Percentiles rank a stretch among this genome's conserved stretches.
These are phyloP conservation scores for Biscogniauxia mediterranea DNA, from an alignment of 2,329 filamentous ascomycete genomes.

Conservation along the genomic window DNA sequence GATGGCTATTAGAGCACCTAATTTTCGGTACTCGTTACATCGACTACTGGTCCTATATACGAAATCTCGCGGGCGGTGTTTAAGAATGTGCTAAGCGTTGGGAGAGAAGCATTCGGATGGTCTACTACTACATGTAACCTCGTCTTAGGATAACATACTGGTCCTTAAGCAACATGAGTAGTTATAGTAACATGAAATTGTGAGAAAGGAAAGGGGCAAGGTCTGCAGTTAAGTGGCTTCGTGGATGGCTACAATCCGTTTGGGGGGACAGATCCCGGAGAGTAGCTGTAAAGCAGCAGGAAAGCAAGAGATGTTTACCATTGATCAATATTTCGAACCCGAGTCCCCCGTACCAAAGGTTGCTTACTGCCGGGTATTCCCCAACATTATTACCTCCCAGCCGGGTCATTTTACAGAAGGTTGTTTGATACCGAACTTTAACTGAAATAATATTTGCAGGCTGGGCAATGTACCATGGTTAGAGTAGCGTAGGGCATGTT, in stretches of 20 bases:
- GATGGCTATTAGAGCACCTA: neutral
- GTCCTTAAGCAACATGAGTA: neutral
- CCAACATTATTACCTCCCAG: neutral
- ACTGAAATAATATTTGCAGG: neutral
- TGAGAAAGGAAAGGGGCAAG: neutral
- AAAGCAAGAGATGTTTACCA: neutral
- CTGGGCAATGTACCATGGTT: neutral
- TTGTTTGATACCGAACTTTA: neutral
- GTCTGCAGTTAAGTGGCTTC: neutral
- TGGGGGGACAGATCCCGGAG: too few relatives aligned
- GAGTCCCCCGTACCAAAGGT: neutral
- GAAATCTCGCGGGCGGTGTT: neutral
- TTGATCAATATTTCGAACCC: neutral
- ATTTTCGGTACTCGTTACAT: neutral
- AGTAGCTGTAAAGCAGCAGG: neutral
- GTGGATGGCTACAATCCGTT: neutral
- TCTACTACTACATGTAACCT: neutral
- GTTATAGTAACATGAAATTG: neutral
- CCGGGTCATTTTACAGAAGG: neutral
- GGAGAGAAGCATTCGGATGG: neutral
- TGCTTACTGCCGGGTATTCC: neutral
- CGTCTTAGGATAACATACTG: neutral
- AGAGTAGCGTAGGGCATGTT: neutral
- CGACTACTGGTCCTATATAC: neutral
- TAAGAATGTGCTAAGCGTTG: neutral